Percentiles rank a stretch among this genome's conserved stretches.
phyloP scores from a whole-genome alignment of 108 stramenopile species.

The Pinguiococcus pyrenoidosus region DNA sequence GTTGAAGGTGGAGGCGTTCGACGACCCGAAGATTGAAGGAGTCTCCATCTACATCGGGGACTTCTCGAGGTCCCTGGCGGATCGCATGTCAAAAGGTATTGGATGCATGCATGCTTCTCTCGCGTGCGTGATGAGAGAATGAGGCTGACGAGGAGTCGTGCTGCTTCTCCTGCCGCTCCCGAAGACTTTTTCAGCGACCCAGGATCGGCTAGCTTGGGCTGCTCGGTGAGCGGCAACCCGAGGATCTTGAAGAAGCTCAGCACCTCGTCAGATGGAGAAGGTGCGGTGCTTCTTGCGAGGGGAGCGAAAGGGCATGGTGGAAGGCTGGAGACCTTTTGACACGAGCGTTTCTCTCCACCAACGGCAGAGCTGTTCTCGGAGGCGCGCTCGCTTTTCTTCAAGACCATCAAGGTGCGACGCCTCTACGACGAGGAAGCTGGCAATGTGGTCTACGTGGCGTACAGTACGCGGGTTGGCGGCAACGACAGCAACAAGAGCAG shows the following conservation, averaged over 20 bases:
- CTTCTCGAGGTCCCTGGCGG: constrained; percentile 12
- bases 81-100: neutral
- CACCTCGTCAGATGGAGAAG: neutral
- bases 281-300: neutral
- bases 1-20: constrained; percentile 18
- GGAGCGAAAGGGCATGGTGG: neutral
- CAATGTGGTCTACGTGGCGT: constrained; percentile 15
- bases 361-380: neutral
- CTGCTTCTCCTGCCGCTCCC: too few relatives aligned
- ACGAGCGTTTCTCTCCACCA: neutral
- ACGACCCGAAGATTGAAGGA: constrained; percentile 11
- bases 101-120: neutral
- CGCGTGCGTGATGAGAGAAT: neutral
- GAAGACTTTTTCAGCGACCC: too few relatives aligned
- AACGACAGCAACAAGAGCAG: constrained; percentile 18
- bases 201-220: too few relatives aligned
- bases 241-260: neutral
- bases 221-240: neutral
- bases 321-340: neutral
- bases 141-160: neutral
- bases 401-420: constrained; percentile 13
- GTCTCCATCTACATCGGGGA: constrained; percentile 10
- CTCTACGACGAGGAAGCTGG: constrained; percentile 14
- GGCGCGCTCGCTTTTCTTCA: constrained; percentile 5
- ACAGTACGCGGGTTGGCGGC: constrained; percentile 4